Conservation (phyloP, 352 stramenopile genomes). For the Bremia lactucae region DNA sequence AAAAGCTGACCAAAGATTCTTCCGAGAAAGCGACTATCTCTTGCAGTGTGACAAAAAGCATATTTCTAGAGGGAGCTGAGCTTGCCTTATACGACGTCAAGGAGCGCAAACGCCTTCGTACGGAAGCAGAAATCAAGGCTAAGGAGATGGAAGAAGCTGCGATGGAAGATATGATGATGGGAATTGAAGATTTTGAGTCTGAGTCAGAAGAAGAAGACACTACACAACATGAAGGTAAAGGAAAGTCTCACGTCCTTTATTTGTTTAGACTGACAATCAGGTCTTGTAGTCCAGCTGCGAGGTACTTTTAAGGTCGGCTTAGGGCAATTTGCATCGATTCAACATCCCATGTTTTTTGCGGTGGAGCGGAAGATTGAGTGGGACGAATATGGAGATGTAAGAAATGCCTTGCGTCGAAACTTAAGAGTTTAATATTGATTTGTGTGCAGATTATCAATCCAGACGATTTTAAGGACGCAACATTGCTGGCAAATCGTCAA, state of each 20-base stretch:
- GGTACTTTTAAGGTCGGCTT: constrained; percentile 82
- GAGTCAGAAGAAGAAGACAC: constrained; percentile 68
- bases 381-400: constrained; percentile 83
- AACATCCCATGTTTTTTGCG: constrained; percentile 84
- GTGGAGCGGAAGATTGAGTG: constrained; percentile 81
- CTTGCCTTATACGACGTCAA: constrained; percentile 82
- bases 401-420: neutral
- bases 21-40: constrained; percentile 39
- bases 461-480: constrained; percentile 74
- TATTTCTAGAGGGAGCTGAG: constrained; percentile 76
- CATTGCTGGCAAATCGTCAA: constrained; percentile 49
- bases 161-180: constrained; percentile 89
- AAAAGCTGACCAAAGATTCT: constrained; percentile 42
- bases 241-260: too few relatives aligned
- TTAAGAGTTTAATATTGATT: neutral
- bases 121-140: constrained; percentile 80
- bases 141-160: constrained; percentile 84
- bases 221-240: constrained; percentile 43
- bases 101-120: constrained; percentile 66
- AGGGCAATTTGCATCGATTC: constrained; percentile 73
- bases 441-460: constrained; percentile 56
- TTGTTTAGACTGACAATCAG: too few relatives aligned
- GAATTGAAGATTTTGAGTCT: constrained; percentile 83
- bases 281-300: constrained; percentile 50
- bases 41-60: constrained; percentile 54